phyloP scores from a whole-genome alignment of 345 rosid genomes.

The Eucalyptus albens region DNA sequence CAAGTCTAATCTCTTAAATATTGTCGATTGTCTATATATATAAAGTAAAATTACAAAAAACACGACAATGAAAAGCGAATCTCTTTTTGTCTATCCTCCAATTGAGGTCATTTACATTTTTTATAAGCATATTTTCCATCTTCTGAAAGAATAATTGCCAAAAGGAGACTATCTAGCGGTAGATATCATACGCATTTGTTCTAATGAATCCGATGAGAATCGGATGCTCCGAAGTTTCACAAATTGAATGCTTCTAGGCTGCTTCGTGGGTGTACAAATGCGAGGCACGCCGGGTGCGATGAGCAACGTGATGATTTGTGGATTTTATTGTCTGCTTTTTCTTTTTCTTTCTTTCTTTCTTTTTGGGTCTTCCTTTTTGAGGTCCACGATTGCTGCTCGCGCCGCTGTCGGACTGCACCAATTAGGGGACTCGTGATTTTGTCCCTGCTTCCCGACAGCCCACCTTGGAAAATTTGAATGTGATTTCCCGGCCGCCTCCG shows the following conservation, averaged over 20 bases:
- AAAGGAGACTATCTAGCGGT: not conserved
- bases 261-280: not conserved
- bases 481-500: not conserved
- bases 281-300: not conserved
- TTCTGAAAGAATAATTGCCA: not conserved
- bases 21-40: accelerated
- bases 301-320: not conserved
- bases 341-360: too few relatives aligned
- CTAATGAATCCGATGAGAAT: not conserved
- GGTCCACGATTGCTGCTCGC: not conserved
- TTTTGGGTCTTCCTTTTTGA: not conserved
- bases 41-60: not conserved
- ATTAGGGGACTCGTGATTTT: not conserved
- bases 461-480: not conserved
- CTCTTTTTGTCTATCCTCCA: not conserved
- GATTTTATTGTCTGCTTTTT: not conserved
- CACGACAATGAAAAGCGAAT: accelerated
- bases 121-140: not conserved
- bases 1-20: accelerated
- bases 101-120: not conserved
- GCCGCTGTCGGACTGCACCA: not conserved
- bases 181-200: not conserved
- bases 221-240: not conserved
- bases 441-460: not conserved
- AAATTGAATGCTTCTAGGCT: not conserved